Evolutionary conservation across 805 yeast genomes (phyloP).

Genomic region (Pichia cabralensis): DNA sequence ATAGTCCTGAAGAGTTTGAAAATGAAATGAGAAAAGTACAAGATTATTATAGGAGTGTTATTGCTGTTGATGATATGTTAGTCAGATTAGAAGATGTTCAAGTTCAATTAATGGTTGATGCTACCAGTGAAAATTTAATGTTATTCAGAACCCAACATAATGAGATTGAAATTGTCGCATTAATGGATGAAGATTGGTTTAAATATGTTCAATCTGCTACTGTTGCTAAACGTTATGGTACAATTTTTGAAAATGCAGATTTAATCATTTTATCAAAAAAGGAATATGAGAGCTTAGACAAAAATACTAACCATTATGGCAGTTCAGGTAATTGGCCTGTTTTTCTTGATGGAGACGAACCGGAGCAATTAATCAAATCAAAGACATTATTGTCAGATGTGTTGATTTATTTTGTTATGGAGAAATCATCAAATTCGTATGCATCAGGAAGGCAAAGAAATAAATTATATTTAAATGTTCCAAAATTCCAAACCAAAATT

Average conservation of each 20-base stretch:
- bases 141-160: slow-evolving; percentile 67
- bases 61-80: slow-evolving; percentile 43
- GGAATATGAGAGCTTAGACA: slow-evolving; percentile 35
- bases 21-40: slow-evolving; percentile 36
- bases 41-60: slow-evolving; percentile 26
- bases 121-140: slow-evolving; percentile 47
- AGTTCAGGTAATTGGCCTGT: slow-evolving; percentile 72
- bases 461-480: slow-evolving; percentile 53
- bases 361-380: slow-evolving; percentile 38
- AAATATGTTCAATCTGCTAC: slow-evolving; percentile 19
- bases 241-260: slow-evolving; percentile 58
- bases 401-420: slow-evolving; percentile 51
- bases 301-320: slow-evolving; percentile 41
- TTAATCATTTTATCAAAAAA: slow-evolving; percentile 55
- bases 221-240: slow-evolving; percentile 61
- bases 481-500: slow-evolving; percentile 54
- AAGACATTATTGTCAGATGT: slow-evolving; percentile 46
- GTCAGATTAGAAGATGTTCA: slow-evolving; percentile 74
- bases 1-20: slow-evolving; percentile 33
- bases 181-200: slow-evolving; percentile 30
- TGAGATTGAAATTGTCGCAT: slow-evolving; percentile 57
- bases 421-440: slow-evolving; percentile 37
- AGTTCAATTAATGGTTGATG: slow-evolving; percentile 53
- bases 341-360: slow-evolving; percentile 58
- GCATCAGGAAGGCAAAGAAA: slow-evolving; percentile 26